Conservation (phyloP, 805 yeast species). For the Candida insectalens region DNA sequence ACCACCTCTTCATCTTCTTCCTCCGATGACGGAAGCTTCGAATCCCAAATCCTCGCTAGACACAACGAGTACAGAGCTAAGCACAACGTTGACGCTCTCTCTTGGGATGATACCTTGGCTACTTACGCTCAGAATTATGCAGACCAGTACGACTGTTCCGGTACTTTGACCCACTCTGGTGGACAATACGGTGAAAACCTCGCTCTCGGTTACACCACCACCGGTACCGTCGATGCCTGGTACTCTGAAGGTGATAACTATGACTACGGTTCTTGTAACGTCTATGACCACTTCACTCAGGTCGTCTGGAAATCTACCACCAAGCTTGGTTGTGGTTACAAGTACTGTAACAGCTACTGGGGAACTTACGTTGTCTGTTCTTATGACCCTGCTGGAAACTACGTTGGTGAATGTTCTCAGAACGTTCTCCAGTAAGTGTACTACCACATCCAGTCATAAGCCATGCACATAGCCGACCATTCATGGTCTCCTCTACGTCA, state of each 20-base stretch:
- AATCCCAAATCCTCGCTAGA: constrained; percentile 35
- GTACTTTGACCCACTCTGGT: constrained; percentile 51
- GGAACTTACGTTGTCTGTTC: constrained; percentile 62
- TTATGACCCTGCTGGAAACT: constrained; percentile 73
- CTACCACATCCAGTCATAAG: background rate
- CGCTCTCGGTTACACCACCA: constrained; percentile 54
- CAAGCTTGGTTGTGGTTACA: constrained; percentile 58
- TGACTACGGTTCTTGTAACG: constrained; percentile 39
- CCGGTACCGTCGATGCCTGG: constrained; percentile 61
- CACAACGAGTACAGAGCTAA: constrained; percentile 54
- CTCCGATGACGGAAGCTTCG: constrained; percentile 13
- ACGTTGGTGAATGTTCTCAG: constrained; percentile 32
- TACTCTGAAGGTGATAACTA: constrained; percentile 53
- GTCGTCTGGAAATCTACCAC: constrained; percentile 57
- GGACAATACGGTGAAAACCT: constrained; percentile 71
- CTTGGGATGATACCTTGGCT: constrained; percentile 49
- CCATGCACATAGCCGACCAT: no score
- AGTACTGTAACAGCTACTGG: constrained; percentile 37
- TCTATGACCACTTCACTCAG: constrained; percentile 63
- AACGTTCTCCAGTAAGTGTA: constrained; percentile 24
- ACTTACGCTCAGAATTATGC: constrained; percentile 53
- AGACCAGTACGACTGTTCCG: constrained; percentile 44
- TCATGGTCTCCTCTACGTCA: no score
- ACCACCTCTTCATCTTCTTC: constrained; percentile 11
- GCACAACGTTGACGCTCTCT: constrained; percentile 40